Base-by-base conservation (phyloP, 768 basidiomycete species). In the Phylloporus sp. region DNA sequence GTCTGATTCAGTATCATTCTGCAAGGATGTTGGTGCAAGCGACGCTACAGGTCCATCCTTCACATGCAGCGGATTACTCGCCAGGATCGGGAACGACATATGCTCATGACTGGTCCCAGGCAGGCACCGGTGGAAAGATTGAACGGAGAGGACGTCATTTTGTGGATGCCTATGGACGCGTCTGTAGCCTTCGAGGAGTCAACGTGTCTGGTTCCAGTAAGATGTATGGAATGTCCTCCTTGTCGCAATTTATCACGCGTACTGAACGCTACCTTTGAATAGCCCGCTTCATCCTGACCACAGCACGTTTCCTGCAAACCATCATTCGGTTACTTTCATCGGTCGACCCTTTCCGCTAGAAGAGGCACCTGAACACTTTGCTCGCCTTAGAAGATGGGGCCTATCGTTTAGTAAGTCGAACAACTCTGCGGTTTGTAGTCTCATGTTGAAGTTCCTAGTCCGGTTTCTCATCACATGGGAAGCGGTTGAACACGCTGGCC, bases 401-500 rank as follows among this genome's bases (percentile, higher is more conserved):
- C 70, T 95, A 59, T 86, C 88, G 0, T 91, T 93, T 63, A 75
- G 93, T 93, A 59, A 20, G 86, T 76, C 1, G 47, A n/a, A 13
- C 35, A 6, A n/a, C 26, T 20, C 20, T 16, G 11, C 12, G 5
- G 27, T 49, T n/a, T 46, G 16, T 43, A 5, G 35, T 4, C 34
- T 49, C 6, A 53, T 47, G 7, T 32, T 22, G 13, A 16, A 8
- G 18, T 49, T 18, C 49, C 3, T 50, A 94, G 91, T 97, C 47
- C 80, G 95, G 35, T 92, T 99, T 60, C 82, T 95, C 24, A 82
- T 98, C 5, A 95, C 95, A 1, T 99, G 95, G 95, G 95, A 99
- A 66, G 92, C 95, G 0, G 77, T 98, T 15, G 95, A 97, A 64
- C 97, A 98, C 64, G 82, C 79, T 53, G 95, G 92, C 59, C 89